phyloP scores from a whole-genome alignment of 2,329 filamentous ascomycete genomes.

The Xylaria sp. region DNA sequence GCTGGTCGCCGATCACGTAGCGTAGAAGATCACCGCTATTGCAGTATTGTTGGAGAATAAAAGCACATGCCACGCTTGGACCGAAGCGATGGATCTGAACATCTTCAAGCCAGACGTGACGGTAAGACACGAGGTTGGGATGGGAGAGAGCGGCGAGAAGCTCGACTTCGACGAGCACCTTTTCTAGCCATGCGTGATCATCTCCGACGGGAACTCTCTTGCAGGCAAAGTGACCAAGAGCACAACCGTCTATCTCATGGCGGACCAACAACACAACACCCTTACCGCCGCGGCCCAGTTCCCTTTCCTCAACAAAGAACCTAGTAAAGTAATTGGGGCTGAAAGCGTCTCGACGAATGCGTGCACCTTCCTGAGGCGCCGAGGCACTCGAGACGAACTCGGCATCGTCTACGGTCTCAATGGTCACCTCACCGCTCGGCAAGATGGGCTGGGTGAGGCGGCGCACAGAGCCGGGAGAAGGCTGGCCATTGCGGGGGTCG shows the following conservation, averaged over 20 bases:
- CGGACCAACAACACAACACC: slow-evolving; percentile 94
- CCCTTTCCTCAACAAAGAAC: slow-evolving; percentile 90
- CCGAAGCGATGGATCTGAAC: slow-evolving; percentile 85
- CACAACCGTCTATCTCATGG: slow-evolving; percentile 89
- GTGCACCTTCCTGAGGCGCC: slow-evolving; percentile 65
- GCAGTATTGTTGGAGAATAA: slow-evolving; percentile 97
- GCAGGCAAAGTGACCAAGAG: slow-evolving; percentile 91
- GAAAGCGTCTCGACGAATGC: slow-evolving; percentile 87
- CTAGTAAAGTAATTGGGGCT: slow-evolving; percentile 91
- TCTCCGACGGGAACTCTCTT: slow-evolving; percentile 96
- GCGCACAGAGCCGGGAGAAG: slow-evolving; percentile 63
- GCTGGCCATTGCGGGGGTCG: slow-evolving; percentile 52
- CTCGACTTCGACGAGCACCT: slow-evolving; percentile 92
- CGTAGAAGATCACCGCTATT: slow-evolving; percentile 91
- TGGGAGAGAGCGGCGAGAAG: slow-evolving; percentile 91
- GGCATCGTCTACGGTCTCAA: slow-evolving; percentile 49
- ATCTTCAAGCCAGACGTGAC: slow-evolving; percentile 97
- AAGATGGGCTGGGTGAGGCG: slow-evolving; percentile 61
- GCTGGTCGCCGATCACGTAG: slow-evolving; percentile 78
- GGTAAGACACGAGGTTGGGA: slow-evolving; percentile 94
- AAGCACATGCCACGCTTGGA: slow-evolving; percentile 91
- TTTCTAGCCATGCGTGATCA: slow-evolving; percentile 94
- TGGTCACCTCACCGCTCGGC: slow-evolving; percentile 40
- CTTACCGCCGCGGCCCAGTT: slow-evolving; percentile 90
- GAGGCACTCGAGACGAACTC: slow-evolving; percentile 66